These are phyloP conservation scores for Iris macrosiphon DNA, from an alignment of 106 monocot species.

Conservation along the genomic window DNA sequence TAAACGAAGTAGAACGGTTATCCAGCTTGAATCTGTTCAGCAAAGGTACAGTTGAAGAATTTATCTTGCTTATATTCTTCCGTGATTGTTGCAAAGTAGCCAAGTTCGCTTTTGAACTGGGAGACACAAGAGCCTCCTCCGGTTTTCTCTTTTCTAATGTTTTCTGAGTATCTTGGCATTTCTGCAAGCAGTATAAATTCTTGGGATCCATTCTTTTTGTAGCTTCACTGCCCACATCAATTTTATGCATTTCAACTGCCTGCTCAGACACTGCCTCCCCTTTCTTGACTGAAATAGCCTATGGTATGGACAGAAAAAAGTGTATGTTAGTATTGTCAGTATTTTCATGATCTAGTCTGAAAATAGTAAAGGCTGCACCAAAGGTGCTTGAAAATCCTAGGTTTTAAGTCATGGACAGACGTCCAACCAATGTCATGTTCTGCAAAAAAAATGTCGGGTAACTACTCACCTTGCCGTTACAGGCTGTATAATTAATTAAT, in stretches of 20 bases:
- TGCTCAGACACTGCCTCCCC: slow-evolving; percentile 29
- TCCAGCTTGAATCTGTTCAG: slow-evolving; percentile 66
- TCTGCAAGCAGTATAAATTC: background rate
- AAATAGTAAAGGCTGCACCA: no score
- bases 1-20: slow-evolving; percentile 70
- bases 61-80: slow-evolving; percentile 19
- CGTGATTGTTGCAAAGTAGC: slow-evolving; percentile 13
- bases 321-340: no score
- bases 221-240: slow-evolving; percentile 17
- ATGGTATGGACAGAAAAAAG: no score
- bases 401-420: no score
- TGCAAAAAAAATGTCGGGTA: no score
- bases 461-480: no score
- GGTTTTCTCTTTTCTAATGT: slow-evolving; percentile 20
- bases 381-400: no score
- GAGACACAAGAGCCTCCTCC: slow-evolving; percentile 17
- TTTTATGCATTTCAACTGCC: slow-evolving; percentile 43
- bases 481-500: no score
- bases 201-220: slow-evolving; percentile 15
- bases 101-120: slow-evolving; percentile 18
- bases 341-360: no score
- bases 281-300: slow-evolving; percentile 37
- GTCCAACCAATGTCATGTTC: no score
- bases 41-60: slow-evolving; percentile 13
- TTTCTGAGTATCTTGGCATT: slow-evolving; percentile 24